Base-by-base conservation (phyloP, 2,329 filamentous ascomycete species). In the Colletotrichum magnum region DNA sequence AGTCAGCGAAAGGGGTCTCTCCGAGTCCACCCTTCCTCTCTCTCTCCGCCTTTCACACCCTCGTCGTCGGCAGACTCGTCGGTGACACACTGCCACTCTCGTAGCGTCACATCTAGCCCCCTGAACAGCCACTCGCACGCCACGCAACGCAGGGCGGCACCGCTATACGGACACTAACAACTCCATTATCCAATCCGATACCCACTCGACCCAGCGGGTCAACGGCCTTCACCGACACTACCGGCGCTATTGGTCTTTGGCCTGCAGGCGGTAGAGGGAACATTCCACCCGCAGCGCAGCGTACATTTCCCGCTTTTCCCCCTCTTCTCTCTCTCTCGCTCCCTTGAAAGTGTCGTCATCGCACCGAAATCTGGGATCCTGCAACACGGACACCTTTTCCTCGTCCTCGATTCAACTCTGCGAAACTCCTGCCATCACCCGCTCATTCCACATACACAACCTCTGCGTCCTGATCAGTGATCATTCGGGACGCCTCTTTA, bases 181-280 rank as follows among this genome's bases (percentile, higher is more conserved):
- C 32, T 52, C 62, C 45, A 67, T 69, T 67, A 69, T 67, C 62
- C 67, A 67, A 67, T 57, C 51, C 51, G 32, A 57, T 24, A 66
- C 56, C 60, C 62, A 61, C 56, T 60, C 50, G 62, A 47, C 43
- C 62, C 62, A 57, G 62, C 62, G 67, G 67, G 67, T 69, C 67
- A 61, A 69, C 67, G 56, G 62, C 57, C 67, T 67, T 69, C 62
- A 69, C 67, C 67, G 67, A 69, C 67, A 66, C 67, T 57, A 57
- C 50, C 67, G 28, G 56, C 67, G 56, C 67, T 61, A 67, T 66
- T 66, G 61, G n/a, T 13, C 47, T 48, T 54, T 59, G 61, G 41
- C 26, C 47, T 58, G 43, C 58, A 53, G 43, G 50, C 54, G 32
- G 60, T 66, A 57, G 28, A 48, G 62, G 43, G 62, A 43, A 67